phyloP scores from a whole-genome alignment of 2,329 filamentous ascomycete species.

The Clarireedia paspali region DNA sequence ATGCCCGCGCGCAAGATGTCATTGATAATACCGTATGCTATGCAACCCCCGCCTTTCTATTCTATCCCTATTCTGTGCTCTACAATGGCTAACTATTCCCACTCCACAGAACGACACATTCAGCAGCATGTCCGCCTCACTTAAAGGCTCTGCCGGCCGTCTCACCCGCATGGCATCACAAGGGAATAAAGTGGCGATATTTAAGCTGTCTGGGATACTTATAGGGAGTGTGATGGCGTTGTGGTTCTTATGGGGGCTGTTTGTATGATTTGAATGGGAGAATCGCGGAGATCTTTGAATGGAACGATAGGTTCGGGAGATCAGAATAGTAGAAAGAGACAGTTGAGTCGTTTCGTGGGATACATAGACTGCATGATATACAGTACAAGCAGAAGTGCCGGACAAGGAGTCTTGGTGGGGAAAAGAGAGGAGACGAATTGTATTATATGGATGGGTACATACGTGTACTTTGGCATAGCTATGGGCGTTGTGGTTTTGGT shows the following conservation, averaged over 20 bases:
- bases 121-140: slow-evolving; percentile 71
- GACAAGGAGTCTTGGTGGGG: not conserved
- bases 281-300: not conserved
- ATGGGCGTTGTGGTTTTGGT: slow-evolving; percentile 20
- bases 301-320: not conserved
- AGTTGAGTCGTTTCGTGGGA: not conserved
- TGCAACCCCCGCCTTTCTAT: not conserved
- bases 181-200: slow-evolving; percentile 83
- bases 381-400: not conserved
- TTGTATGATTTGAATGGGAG: slow-evolving; percentile 17
- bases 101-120: slow-evolving; percentile 71
- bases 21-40: slow-evolving; percentile 74
- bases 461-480: slow-evolving; percentile 22
- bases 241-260: slow-evolving; percentile 45
- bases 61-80: not conserved
- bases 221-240: slow-evolving; percentile 64
- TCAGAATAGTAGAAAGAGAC: not conserved
- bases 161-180: slow-evolving; percentile 84
- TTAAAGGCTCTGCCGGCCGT: slow-evolving; percentile 77
- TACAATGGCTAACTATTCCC: not conserved
- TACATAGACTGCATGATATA: not conserved
- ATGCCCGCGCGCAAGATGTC: slow-evolving; percentile 78
- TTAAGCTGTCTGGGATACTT: slow-evolving; percentile 83
- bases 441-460: slow-evolving; percentile 18
- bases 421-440: slow-evolving; percentile 12